Evolutionary conservation across 2,329 filamentous ascomycete genomes (phyloP).

Genomic region (Paraphaeosphaeria sporulosa): DNA sequence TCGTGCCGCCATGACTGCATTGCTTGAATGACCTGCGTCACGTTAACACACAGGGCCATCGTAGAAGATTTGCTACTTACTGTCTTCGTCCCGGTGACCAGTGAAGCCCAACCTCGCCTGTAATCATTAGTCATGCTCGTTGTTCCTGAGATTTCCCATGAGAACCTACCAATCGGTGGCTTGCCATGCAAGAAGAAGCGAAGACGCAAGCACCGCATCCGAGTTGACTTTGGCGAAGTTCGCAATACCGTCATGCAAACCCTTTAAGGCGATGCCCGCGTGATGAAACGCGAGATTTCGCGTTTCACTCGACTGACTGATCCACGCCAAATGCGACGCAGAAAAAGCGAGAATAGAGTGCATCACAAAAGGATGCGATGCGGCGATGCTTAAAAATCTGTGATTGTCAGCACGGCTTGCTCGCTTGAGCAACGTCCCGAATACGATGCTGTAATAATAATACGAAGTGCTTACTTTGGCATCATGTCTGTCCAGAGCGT

Average conservation of each 20-base stretch:
- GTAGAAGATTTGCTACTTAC: constrained; percentile 61
- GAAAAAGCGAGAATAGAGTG: constrained; percentile 90
- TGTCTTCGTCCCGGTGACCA: constrained; percentile 90
- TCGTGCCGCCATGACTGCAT: constrained; percentile 94
- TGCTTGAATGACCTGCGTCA: constrained; percentile 76
- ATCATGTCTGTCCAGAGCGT: constrained; percentile 94
- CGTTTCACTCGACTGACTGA: constrained; percentile 84
- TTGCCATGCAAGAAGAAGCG: constrained; percentile 93
- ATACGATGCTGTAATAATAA: constrained; percentile 32
- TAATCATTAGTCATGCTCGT: constrained; percentile 19
- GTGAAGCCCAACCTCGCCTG: constrained; percentile 90
- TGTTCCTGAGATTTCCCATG: not conserved
- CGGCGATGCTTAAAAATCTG: constrained; percentile 83
- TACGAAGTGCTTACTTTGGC: constrained; percentile 73
- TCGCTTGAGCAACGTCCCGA: constrained; percentile 27
- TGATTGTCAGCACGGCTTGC: constrained; percentile 37
- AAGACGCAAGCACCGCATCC: constrained; percentile 90
- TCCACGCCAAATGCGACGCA: constrained; percentile 91
- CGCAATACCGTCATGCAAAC: constrained; percentile 85
- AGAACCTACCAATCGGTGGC: constrained; percentile 85
- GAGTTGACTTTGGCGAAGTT: constrained; percentile 85
- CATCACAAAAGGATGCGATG: constrained; percentile 89
- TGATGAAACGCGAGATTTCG: constrained; percentile 91
- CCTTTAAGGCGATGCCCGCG: constrained; percentile 83
- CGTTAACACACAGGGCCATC: constrained; percentile 22